Evolutionary conservation across 805 yeast species (phyloP), one percentile per base, ranked within the genome.

Genomic region (Saccharomycopsis javanensis): DNA sequence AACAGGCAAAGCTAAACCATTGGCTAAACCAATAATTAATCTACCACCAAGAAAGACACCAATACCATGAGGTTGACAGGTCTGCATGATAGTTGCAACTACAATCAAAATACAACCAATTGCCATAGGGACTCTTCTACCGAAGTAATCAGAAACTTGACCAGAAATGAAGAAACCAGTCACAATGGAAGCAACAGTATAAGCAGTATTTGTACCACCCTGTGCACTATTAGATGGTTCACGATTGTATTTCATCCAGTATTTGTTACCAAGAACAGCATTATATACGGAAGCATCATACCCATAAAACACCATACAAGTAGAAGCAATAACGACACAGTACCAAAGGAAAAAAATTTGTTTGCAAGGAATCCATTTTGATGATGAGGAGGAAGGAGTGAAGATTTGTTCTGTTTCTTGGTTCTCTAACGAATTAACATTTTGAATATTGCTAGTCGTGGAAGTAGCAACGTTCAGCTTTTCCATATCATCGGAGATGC

Each of bases 1-100:
- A 34, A 72, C 65, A 15, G 74, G 77, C 7, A 77, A 66, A 33
- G 73, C 72, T 54, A 69, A 68, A 34, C 78, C 78, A 28, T 74
- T 77, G 18, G 73, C 76, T 56, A 73, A 64, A 56, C 78, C 78
- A 25, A 77, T 64, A 38, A 75, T 69, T 46, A 68, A 67, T 61
- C 78, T 67, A 23, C 78, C 78, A 56, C 73, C 67, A 35, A 69
- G 35, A 23, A 54, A 59, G 10, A 59, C 62, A 27, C 58, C 58
- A 28, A 59, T 51, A n/a, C 58, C 58, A 27, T 57, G 30, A 25
- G 63, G 63, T 53, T 58, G 58, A 31, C 62, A 61, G 27, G 57
- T 56, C 50, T 57, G 60, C 62, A 59, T 59, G 34, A 57, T 59
- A 13, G 62, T 59, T 16, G 60, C 62, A 25, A 57, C 52, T 30